These are phyloP conservation scores for Rhynchosporium agropyri DNA, from an alignment of 2,329 filamentous ascomycete species.

Conservation along the genomic window DNA sequence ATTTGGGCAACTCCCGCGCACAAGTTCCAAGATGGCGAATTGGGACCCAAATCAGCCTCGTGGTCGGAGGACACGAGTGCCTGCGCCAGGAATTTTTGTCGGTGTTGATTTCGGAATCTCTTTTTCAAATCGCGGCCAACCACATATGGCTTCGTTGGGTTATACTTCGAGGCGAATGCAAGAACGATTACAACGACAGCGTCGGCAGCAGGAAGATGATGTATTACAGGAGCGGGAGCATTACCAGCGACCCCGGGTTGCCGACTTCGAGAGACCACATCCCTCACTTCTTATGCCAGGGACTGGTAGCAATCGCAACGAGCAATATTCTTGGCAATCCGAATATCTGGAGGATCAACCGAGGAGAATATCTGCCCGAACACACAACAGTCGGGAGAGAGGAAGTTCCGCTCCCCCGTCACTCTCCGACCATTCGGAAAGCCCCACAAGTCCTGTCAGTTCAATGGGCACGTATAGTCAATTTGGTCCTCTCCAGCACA, in stretches of 20 bases:
- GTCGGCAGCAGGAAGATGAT: conserved; percentile 29
- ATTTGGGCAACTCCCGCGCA: too few species aligned
- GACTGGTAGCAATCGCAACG: conserved; percentile 12
- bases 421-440: conserved; percentile 29
- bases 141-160: conserved; percentile 34
- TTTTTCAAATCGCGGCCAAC: conserved; percentile 30
- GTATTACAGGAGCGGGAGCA: conserved; percentile 18
- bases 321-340: conserved; percentile 6
- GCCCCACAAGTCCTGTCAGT: conserved; percentile 30
- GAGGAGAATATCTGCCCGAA: conserved; percentile 24
- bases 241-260: conserved; percentile 12
- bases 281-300: conserved; percentile 19
- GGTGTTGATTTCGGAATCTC: conserved; percentile 40
- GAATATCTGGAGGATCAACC: conserved; percentile 19
- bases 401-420: conserved; percentile 38
- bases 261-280: conserved; percentile 14
- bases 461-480: conserved; percentile 21
- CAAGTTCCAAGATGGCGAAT: conserved; percentile 26
- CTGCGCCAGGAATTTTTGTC: conserved; percentile 36
- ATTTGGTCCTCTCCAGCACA: conserved; percentile 25
- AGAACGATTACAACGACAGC: conserved; percentile 29
- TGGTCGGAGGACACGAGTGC: conserved; percentile 30
- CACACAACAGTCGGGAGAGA: conserved; percentile 29
- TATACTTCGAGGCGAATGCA: conserved; percentile 38
- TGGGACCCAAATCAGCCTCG: conserved; percentile 25